phyloP scores from a whole-genome alignment of 768 basidiomycete species.

The Tulasnella sp. region DNA sequence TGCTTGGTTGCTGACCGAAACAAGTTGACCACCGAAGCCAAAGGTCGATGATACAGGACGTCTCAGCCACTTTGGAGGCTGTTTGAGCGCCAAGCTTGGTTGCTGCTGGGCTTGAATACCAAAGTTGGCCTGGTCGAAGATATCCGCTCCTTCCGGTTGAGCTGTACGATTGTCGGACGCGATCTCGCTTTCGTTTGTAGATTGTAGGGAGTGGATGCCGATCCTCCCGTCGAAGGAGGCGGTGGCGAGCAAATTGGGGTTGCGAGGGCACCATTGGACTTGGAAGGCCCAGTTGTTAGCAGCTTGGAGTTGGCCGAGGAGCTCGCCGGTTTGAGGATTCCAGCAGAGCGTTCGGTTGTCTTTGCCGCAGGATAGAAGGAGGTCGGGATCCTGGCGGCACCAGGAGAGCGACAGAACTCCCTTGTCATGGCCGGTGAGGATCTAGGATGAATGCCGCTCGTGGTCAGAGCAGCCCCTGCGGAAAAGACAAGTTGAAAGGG shows the following conservation, averaged over 20 bases:
- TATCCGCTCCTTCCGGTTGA: constrained; percentile 50
- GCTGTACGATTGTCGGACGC: constrained; percentile 28
- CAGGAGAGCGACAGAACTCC: constrained; percentile 91
- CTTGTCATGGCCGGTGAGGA: constrained; percentile 91
- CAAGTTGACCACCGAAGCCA: constrained; percentile 84
- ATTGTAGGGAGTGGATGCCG: constrained; percentile 85
- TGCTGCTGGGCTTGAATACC: constrained; percentile 18
- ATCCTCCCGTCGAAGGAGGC: constrained; percentile 95
- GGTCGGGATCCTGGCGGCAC: constrained; percentile 90
- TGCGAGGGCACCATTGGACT: constrained; percentile 86
- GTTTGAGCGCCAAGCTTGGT: constrained; percentile 70
- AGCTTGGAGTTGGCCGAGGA: constrained; percentile 89
- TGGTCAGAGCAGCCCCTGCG: not conserved
- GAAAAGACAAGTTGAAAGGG: not conserved
- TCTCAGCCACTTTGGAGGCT: constrained; percentile 94
- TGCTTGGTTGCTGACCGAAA: constrained; percentile 63
- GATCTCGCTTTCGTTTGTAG: constrained; percentile 46
- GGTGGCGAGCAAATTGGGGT: constrained; percentile 54
- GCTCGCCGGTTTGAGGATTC: constrained; percentile 83
- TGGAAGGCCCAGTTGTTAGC: constrained; percentile 98
- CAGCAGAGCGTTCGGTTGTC: constrained; percentile 93
- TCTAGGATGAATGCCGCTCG: constrained; percentile 34
- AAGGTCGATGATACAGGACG: constrained; percentile 65
- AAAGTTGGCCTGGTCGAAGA: constrained; percentile 50
- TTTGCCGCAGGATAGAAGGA: constrained; percentile 89